These are phyloP conservation scores for Euphorbia corollata DNA, from an alignment of 441 rosid genomes.

Conservation along the genomic window DNA sequence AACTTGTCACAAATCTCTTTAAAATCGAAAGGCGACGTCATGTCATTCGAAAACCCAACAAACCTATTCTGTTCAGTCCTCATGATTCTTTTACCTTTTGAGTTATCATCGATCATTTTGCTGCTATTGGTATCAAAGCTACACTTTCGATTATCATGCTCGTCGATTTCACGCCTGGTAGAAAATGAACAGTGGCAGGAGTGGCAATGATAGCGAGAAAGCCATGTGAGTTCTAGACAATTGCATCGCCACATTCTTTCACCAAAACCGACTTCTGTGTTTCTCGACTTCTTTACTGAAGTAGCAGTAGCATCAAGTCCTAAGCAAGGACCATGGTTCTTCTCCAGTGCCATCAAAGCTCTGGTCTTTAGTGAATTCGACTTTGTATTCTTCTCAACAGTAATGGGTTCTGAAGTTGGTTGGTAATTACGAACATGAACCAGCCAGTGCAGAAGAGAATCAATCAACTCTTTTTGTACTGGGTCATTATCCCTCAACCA, in stretches of 20 bases:
- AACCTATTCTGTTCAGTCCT: constrained; percentile 19
- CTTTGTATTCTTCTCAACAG: constrained; percentile 15
- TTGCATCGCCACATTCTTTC: constrained; percentile 34
- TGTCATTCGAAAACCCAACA: constrained; percentile 25
- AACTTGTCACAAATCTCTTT: constrained; percentile 44
- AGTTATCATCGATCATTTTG: constrained; percentile 19
- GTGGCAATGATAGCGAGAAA: constrained; percentile 39
- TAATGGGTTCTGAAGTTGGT: constrained; percentile 9
- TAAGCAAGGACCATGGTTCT: constrained; percentile 33
- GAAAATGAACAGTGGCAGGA: constrained; percentile 41
- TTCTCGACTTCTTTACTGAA: constrained; percentile 21
- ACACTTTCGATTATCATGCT: constrained; percentile 37
- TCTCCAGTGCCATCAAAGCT: constrained; percentile 36
- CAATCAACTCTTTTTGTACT: constrained; percentile 33
- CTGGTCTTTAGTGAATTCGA: constrained; percentile 26
- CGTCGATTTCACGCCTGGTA: constrained; percentile 27
- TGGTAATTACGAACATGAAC: constrained; percentile 21
- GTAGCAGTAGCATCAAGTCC: constrained; percentile 17
- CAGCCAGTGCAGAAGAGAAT: constrained; percentile 32
- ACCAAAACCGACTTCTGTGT: constrained; percentile 10
- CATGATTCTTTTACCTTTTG: constrained; percentile 22
- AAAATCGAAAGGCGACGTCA: constrained; percentile 35
- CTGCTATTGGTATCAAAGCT: constrained; percentile 24
- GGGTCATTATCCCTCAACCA: constrained; percentile 40
- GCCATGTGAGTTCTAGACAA: constrained; percentile 48